Evolutionary conservation across 768 basidiomycete species (phyloP).

Genomic region (Nidularia sp.): DNA sequence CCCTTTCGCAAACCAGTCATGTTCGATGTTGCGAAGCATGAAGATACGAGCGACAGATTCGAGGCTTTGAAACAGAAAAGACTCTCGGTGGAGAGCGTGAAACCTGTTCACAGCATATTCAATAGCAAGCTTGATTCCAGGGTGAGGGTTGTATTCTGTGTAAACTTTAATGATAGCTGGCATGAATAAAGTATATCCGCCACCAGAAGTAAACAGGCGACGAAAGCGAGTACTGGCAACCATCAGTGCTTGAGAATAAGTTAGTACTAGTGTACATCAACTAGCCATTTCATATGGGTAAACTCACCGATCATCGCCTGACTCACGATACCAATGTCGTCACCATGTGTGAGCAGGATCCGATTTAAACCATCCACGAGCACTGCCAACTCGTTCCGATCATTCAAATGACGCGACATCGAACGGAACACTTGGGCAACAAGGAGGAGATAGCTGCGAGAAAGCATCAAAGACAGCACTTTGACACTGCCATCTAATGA

Average conservation of each 20-base stretch:
- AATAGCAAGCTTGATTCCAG: constrained; percentile 60
- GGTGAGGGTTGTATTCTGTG: constrained; percentile 51
- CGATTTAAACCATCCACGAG: constrained; percentile 70
- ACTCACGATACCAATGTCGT: constrained; percentile 74
- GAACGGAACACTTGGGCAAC: constrained; percentile 68
- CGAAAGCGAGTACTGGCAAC: constrained; percentile 73
- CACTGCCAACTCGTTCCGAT: constrained; percentile 61
- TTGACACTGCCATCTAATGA: constrained; percentile 14
- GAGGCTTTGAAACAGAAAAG: constrained; percentile 72
- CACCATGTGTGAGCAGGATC: constrained; percentile 62
- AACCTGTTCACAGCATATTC: constrained; percentile 72
- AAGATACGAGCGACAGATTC: constrained; percentile 57
- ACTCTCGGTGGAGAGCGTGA: constrained; percentile 67
- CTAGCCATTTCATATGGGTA: background rate
- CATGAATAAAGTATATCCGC: constrained; percentile 74
- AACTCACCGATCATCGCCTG: constrained; percentile 67
- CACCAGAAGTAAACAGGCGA: constrained; percentile 69
- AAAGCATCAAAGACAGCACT: constrained; percentile 55
- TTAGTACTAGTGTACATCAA: constrained; percentile 1
- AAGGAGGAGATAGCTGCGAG: constrained; percentile 66
- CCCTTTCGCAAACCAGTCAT: constrained; percentile 47
- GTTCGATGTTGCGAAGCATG: constrained; percentile 42
- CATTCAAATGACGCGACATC: constrained; percentile 68
- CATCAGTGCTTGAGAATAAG: constrained; percentile 50
- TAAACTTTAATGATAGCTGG: constrained; percentile 69